These are phyloP conservation scores for Favolaschia claudopus DNA, from an alignment of 768 basidiomycete genomes.

Conservation along the genomic window DNA sequence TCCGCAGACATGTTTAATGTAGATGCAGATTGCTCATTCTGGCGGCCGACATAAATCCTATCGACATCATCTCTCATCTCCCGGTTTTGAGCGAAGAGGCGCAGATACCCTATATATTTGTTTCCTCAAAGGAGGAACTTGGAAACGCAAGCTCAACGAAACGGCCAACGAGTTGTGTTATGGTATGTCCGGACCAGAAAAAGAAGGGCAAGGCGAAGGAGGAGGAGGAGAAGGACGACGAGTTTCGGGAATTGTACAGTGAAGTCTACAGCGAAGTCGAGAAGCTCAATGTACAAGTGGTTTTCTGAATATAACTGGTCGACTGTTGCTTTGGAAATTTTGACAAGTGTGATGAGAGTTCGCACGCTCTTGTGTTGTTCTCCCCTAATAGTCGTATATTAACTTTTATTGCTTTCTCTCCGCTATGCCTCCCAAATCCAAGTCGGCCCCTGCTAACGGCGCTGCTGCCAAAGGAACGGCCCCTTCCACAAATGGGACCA, in stretches of 20 bases:
- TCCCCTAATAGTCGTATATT: slow-evolving; percentile 28
- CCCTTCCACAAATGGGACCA: slow-evolving; percentile 54
- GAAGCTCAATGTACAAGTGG: slow-evolving; percentile 74
- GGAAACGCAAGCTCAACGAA: slow-evolving; percentile 97
- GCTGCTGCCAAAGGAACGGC: slow-evolving; percentile 50
- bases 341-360: no score
- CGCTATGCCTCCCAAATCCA: slow-evolving; percentile 62
- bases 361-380: no score
- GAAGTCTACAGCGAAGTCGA: slow-evolving; percentile 88
- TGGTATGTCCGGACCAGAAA: slow-evolving; percentile 88
- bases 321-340: no score
- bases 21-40: slow-evolving; percentile 79
- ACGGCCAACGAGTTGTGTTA: slow-evolving; percentile 97
- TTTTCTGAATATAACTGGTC: slow-evolving; percentile 65
- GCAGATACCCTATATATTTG: slow-evolving; percentile 88
- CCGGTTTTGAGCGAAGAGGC: slow-evolving; percentile 96
- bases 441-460: slow-evolving; percentile 52
- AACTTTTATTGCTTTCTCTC: slow-evolving; percentile 31
- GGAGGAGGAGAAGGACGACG: slow-evolving; percentile 75
- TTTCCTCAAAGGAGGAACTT: slow-evolving; percentile 92
- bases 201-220: slow-evolving; percentile 73
- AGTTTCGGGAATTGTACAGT: slow-evolving; percentile 86
- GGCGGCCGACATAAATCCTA: slow-evolving; percentile 96
- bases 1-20: not conserved
- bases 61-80: slow-evolving; percentile 98